phyloP scores from a whole-genome alignment of 2,329 filamentous ascomycete species.

The Microsporum audouinii region DNA sequence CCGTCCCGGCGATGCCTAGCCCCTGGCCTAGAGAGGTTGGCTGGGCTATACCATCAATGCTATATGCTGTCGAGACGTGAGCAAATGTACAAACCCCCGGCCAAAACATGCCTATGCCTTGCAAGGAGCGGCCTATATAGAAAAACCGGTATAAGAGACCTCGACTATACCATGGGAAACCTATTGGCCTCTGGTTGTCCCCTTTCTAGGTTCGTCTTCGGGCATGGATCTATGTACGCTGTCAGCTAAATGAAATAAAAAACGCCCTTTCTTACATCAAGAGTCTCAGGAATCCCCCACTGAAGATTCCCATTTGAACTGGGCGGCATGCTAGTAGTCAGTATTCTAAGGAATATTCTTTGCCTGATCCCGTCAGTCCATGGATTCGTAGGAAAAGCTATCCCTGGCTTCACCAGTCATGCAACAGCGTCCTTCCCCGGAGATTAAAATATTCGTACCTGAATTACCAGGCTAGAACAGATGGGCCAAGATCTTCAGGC shows the following conservation, averaged over 20 bases:
- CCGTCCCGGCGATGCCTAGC: not conserved
- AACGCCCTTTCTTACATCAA: not conserved
- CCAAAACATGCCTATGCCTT: not conserved
- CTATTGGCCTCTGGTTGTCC: not conserved
- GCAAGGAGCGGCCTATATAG: not conserved
- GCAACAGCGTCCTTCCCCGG: not conserved
- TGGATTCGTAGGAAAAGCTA: not conserved
- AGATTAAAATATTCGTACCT: slow-evolving; percentile 5
- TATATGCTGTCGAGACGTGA: not conserved
- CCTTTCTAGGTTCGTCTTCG: not conserved
- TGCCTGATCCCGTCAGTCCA: not conserved
- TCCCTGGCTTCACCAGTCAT: not conserved
- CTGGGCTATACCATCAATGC: not conserved
- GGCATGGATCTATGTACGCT: not conserved
- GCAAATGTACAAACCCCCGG: not conserved
- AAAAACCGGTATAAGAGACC: not conserved
- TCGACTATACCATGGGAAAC: not conserved
- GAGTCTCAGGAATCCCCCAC: not conserved
- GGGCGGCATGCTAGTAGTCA: not conserved
- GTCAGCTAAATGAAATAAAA: not conserved
- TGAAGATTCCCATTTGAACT: not conserved
- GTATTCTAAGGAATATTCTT: not conserved
- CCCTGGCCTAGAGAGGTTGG: not conserved
- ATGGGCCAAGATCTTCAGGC: not conserved
- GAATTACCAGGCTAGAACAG: not conserved